Evolutionary conservation across 2,329 filamentous ascomycete species (phyloP).

Genomic region (Sarocladium strictum): DNA sequence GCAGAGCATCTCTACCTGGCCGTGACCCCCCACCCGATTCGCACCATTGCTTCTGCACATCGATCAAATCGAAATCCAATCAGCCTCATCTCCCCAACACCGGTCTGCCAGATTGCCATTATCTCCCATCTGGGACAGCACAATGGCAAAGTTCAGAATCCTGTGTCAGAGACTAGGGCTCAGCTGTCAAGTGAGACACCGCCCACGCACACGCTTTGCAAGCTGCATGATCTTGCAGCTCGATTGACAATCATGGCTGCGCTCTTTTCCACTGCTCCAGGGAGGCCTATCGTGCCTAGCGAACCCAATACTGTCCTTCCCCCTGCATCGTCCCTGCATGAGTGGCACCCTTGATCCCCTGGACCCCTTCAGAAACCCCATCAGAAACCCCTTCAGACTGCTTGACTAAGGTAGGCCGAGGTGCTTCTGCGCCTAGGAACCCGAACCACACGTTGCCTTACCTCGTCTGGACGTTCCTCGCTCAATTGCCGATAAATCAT

Average conservation of each 20-base stretch:
- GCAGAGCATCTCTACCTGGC: too few species aligned
- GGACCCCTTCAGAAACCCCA: conserved; percentile 6
- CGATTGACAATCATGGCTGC: neutral
- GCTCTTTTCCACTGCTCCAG: neutral
- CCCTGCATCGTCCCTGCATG: conserved; percentile 8
- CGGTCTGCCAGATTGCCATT: neutral
- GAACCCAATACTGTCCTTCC: neutral
- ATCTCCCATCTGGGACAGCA: neutral
- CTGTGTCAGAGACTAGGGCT: neutral
- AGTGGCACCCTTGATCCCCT: neutral
- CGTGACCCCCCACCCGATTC: too few species aligned
- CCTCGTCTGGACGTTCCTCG: too few species aligned
- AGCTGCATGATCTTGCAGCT: conserved; percentile 8
- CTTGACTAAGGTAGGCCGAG: too few species aligned
- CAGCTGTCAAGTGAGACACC: neutral
- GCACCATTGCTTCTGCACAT: neutral
- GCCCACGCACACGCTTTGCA: neutral
- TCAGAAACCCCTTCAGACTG: neutral
- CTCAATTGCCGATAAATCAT: too few species aligned
- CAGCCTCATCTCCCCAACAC: neutral
- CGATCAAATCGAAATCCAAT: neutral
- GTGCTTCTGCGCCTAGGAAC: too few species aligned
- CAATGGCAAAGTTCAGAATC: conserved; percentile 1
- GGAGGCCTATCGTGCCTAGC: neutral
- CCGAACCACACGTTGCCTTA: neutral